These are phyloP conservation scores for Helenozyma baotianmanensis DNA, from an alignment of 805 yeast genomes.

Conservation along the genomic window DNA sequence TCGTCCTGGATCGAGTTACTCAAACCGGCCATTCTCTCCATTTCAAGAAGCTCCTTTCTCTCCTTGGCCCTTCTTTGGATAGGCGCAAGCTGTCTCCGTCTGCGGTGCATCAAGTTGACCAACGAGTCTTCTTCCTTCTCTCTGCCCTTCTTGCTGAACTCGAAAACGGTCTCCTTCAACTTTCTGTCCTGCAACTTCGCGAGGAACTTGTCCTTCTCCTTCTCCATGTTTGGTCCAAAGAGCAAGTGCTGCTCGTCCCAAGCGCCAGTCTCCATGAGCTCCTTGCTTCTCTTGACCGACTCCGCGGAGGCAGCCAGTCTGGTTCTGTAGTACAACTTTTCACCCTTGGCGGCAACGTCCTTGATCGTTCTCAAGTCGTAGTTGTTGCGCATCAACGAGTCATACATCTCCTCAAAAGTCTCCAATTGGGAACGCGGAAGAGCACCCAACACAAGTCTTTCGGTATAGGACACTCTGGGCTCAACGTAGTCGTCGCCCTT, in stretches of 20 bases:
- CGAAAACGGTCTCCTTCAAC: slow-evolving; percentile 89
- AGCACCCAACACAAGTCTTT: slow-evolving; percentile 77
- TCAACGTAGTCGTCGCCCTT: slow-evolving; percentile 41
- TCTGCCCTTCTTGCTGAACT: slow-evolving; percentile 53
- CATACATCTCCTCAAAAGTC: slow-evolving; percentile 64
- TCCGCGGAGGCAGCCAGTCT: slow-evolving; percentile 83
- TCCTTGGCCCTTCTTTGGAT: slow-evolving; percentile 76
- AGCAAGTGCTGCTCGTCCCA: slow-evolving; percentile 89
- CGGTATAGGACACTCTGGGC: slow-evolving; percentile 66
- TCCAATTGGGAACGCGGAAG: slow-evolving; percentile 74
- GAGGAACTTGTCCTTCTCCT: slow-evolving; percentile 67
- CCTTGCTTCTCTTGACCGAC: slow-evolving; percentile 81
- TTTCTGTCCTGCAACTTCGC: slow-evolving; percentile 65
- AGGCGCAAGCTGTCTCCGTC: slow-evolving; percentile 86
- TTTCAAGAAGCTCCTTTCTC: slow-evolving; percentile 59
- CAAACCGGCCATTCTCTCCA: slow-evolving; percentile 72
- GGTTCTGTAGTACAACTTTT: slow-evolving; percentile 78
- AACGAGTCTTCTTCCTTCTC: slow-evolving; percentile 58
- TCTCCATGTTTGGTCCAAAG: slow-evolving; percentile 72
- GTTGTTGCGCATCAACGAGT: slow-evolving; percentile 53
- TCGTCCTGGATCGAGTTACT: slow-evolving; percentile 73
- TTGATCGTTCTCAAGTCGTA: slow-evolving; percentile 63
- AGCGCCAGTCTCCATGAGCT: slow-evolving; percentile 56
- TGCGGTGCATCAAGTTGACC: slow-evolving; percentile 76
- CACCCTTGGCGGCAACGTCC: slow-evolving; percentile 82